Base-by-base conservation (phyloP, 192 early-diverging fungal species). In the Podila minutissima region DNA sequence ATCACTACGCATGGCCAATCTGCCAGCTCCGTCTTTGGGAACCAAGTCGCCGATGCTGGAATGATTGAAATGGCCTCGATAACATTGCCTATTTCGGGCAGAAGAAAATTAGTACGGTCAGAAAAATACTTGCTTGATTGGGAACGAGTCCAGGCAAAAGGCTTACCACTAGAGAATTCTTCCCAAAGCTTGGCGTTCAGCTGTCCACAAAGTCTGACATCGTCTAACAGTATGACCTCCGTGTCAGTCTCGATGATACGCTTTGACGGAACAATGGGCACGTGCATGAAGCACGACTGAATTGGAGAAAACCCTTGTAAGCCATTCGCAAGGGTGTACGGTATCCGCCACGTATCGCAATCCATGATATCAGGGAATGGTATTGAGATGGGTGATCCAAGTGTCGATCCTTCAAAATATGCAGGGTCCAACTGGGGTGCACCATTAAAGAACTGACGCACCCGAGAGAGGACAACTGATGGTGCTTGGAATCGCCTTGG, bases 1-100 rank as follows among this genome's bases (percentile, higher is more conserved):
- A 81, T 81, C n/a, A 81, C 71, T 0, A 81, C 77, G 24, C 77
- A 81, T 4, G 77, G 77, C 77, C 77, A 81, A 20, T 81, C 77
- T 10, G 77, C 77, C 67, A 81, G 26, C 49, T 69, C 70, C 8
- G 77, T 72, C 33, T 61, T 72, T 3, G 66, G 66, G 26, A 81
- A 81, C 77, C 77, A 81, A 26, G 70, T 69, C 0, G 77, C 70
- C 2, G 77, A 81, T 32, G 71, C 72, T 20, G 77, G 77, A n/a
- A 81, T 64, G 2, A 81, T 41, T 26, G 77, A 65, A 17, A 81
- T 73, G 7, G 77, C 77, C 29, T 81, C 77, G 20, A 55, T 2
- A 28, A 81, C 62, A 57, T 81, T 81, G 3, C 77, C 77, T 79
- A 59, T 17, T 13, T 6, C n/a, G 17, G n/a, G n/a, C 17, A 5